Evolutionary conservation across 768 basidiomycete species (phyloP), one percentile per base, ranked within the genome.

Genomic region (Termitomyces sp.): DNA sequence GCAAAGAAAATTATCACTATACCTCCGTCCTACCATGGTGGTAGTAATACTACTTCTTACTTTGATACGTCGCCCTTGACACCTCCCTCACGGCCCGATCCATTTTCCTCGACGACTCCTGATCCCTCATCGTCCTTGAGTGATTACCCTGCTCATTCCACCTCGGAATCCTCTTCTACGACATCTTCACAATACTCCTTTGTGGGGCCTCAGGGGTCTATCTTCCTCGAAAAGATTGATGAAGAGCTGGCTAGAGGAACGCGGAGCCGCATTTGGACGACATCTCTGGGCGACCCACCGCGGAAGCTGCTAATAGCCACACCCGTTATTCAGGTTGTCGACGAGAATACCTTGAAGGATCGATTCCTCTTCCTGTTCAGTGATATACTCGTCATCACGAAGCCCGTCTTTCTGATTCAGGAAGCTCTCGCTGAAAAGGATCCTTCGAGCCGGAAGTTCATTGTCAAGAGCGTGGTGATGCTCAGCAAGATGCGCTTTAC

Each of bases 351-450:
- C 0, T 90, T 94, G 70, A 98, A 98, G 71, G 94, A 98, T 67
- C 87, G 97, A 12, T 92, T 93, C 74, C 81, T 98, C 10, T 95
- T 98, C 76, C 81, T 98, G n/a, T 99, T 99, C 81, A 93, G 78
- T 70, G 97, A 99, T 69, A 82, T 98, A 53, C 83, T 98, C 55
- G 82, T 98, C 70, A 84, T 98, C 62, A 88, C 95, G 41, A 98
- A 98, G 70, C 94, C 94, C 13, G 78, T 94, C 58, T 75, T 85
- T 54, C 81, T 83, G 37, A 86, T 89, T 44, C 79, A 83, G 50
- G 88, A 90, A 61, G 74, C 76, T 36, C 76, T 85, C 34, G 71
- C 84, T 47, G 87, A 88, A 64, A 77, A 78, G 56, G 79, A 79
- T 56, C 82, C 84, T 56, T 82, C 83, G 24, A 93, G 94, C 64